Percentiles rank a stretch among this genome's conserved stretches.
Conservation (phyloP, 1,284 basidiomycete species). For the Apiotrichum sp. region DNA sequence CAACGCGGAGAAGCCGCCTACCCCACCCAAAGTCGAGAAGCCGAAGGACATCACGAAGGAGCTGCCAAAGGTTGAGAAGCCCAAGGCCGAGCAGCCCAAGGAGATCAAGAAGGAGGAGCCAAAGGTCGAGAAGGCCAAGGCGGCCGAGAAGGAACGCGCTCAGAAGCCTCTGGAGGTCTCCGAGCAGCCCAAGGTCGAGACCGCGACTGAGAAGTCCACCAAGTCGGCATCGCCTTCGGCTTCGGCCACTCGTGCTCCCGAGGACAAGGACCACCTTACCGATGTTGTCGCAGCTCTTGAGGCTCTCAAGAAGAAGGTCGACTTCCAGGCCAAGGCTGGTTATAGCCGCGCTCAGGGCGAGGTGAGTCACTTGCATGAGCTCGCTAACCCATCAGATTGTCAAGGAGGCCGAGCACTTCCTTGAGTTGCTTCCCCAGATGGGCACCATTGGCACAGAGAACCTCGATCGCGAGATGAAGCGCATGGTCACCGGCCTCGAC, state of each 20-base stretch:
- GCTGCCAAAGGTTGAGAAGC: neutral
- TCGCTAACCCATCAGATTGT: neutral
- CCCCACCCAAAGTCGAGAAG: constrained; percentile 9
- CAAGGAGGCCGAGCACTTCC: constrained; percentile 12
- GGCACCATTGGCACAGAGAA: constrained; percentile 18
- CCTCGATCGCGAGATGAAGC: constrained; percentile 34
- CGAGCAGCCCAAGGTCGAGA: constrained; percentile 1
- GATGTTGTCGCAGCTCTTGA: constrained; percentile 2
- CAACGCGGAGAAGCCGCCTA: constrained; percentile 7
- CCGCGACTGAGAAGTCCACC: neutral
- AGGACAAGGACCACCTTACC: constrained; percentile 1
- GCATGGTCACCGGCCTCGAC: constrained; percentile 37
- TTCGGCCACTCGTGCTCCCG: neutral
- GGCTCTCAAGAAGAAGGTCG: constrained; percentile 25
- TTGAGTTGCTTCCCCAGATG: constrained; percentile 23
- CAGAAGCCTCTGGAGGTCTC: no score
- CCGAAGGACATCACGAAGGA: constrained; percentile 4
- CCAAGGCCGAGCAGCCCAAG: constrained; percentile 1
- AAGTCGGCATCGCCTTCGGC: neutral
- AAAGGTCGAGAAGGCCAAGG: neutral
- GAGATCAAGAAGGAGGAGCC: neutral
- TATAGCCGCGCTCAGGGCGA: constrained; percentile 24
- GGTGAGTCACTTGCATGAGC: constrained; percentile 15
- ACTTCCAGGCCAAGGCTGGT: constrained; percentile 28
- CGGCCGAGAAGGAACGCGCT: no score